Percentiles rank a stretch among this genome's conserved stretches.
Conservation (phyloP, 2,329 filamentous ascomycete genomes). For the Fusarium sp. region DNA sequence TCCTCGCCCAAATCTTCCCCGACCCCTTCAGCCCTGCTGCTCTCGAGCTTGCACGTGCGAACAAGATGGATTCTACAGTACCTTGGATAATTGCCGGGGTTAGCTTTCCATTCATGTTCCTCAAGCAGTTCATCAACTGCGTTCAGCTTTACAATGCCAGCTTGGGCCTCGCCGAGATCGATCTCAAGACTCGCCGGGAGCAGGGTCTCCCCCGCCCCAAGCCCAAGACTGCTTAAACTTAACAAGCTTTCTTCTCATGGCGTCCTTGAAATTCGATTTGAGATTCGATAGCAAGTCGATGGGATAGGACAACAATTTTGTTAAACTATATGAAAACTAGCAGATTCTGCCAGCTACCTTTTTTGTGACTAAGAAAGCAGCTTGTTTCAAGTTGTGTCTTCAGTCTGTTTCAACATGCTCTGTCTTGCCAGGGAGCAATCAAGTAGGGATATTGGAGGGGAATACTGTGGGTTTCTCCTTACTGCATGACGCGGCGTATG, state of each 20-base stretch:
- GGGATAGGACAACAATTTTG: background rate
- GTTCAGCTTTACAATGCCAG: conserved; percentile 94
- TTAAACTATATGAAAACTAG: background rate
- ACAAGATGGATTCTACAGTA: conserved; percentile 82
- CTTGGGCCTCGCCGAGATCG: conserved; percentile 91
- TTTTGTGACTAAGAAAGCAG: conserved; percentile 5
- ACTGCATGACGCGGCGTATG: conserved; percentile 44
- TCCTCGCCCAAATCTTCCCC: conserved; percentile 79
- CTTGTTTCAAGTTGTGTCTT: conserved; percentile 6
- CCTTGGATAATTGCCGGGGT: conserved; percentile 78
- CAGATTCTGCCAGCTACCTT: background rate
- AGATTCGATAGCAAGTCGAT: background rate
- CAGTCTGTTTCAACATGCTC: conserved; percentile 29
- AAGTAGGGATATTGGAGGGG: conserved; percentile 35
- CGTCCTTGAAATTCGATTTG: background rate
- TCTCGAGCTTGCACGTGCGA: conserved; percentile 89
- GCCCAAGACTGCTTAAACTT: conserved; percentile 44
- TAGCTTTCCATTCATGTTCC: conserved; percentile 85
- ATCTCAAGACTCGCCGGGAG: conserved; percentile 68
- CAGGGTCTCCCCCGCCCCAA: conserved; percentile 60
- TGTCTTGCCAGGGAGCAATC: conserved; percentile 9
- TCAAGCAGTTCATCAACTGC: conserved; percentile 94
- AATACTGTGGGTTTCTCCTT: conserved; percentile 21
- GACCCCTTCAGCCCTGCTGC: conserved; percentile 92
- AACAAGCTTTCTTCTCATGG: background rate